phyloP scores from a whole-genome alignment of 768 basidiomycete species.

The Naematelia aurantialba region DNA sequence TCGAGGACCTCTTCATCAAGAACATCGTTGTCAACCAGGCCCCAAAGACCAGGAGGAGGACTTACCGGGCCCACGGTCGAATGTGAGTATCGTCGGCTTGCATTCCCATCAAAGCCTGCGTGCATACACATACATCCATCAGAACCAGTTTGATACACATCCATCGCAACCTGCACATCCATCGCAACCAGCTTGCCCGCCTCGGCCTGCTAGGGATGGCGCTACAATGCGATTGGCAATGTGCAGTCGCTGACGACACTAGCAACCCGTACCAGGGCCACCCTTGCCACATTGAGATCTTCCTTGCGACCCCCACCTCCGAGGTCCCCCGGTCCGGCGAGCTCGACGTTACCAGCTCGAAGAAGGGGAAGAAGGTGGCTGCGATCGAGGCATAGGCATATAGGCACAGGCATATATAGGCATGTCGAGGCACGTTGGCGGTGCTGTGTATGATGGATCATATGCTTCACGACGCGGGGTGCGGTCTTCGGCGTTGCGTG shows the following conservation, averaged over 20 bases:
- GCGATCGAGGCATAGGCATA: conserved; percentile 48
- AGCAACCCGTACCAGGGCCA: conserved; percentile 96
- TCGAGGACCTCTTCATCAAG: conserved; percentile 89
- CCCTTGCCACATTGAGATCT: conserved; percentile 88
- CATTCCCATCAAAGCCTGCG: no score
- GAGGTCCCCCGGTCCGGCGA: conserved; percentile 92
- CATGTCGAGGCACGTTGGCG: conserved; percentile 8
- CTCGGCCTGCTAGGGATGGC: no score
- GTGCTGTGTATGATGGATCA: conserved; percentile 36
- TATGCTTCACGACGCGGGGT: conserved; percentile 15
- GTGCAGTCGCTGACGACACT: no score
- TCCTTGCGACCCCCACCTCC: conserved; percentile 71
- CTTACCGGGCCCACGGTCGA: conserved; percentile 68
- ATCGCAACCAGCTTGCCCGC: not conserved
- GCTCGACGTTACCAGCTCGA: conserved; percentile 56
- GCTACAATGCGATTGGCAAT: no score
- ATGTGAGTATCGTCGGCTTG: conserved; percentile 27
- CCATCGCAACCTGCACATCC: not conserved
- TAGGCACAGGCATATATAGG: conserved; percentile 4
- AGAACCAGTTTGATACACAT: no score
- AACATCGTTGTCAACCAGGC: conserved; percentile 99
- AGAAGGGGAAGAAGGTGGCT: conserved; percentile 47
- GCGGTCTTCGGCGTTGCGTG: no score
- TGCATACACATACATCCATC: no score
- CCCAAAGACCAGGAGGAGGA: conserved; percentile 98